Evolutionary conservation across 2,329 filamentous ascomycete species (phyloP).

Genomic region (Penicillium olsonii): DNA sequence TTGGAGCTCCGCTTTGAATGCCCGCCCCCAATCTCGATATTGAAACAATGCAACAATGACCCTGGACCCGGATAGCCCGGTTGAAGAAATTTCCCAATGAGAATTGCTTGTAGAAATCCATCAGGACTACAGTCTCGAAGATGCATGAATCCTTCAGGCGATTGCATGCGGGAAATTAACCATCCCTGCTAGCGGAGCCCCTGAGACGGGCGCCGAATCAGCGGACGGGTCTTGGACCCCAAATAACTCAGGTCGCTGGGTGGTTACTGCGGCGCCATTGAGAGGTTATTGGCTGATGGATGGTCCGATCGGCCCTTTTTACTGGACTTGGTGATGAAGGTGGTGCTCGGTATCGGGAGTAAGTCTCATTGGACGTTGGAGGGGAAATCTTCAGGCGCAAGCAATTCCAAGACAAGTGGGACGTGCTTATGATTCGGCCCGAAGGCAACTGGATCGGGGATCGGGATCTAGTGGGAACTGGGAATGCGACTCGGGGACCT

Average conservation of each 20-base stretch:
- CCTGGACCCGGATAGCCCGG: not conserved
- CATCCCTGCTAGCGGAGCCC: not conserved
- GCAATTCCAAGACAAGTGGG: not conserved
- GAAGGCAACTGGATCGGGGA: not conserved
- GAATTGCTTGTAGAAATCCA: not conserved
- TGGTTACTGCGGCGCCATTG: not conserved
- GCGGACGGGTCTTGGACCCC: not conserved
- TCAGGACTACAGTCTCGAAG: not conserved
- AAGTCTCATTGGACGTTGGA: not conserved
- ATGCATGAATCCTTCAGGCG: not conserved
- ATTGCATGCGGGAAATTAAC: not conserved
- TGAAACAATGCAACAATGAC: not conserved
- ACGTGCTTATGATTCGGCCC: not conserved
- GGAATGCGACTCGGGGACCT: not conserved
- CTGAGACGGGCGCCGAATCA: slow-evolving; percentile 4
- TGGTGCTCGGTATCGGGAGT: not conserved
- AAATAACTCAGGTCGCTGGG: slow-evolving; percentile 10
- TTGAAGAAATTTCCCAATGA: not conserved
- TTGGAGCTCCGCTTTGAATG: slow-evolving; percentile 11
- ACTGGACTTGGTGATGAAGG: no score
- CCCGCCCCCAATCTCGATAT: slow-evolving; percentile 5
- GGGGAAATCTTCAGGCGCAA: not conserved
- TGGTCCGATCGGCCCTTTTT: slow-evolving; percentile 10
- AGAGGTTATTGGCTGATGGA: slow-evolving; percentile 2
- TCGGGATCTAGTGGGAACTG: not conserved